Conservation (phyloP, 768 basidiomycete genomes). For the Lentinus tigrinus region DNA sequence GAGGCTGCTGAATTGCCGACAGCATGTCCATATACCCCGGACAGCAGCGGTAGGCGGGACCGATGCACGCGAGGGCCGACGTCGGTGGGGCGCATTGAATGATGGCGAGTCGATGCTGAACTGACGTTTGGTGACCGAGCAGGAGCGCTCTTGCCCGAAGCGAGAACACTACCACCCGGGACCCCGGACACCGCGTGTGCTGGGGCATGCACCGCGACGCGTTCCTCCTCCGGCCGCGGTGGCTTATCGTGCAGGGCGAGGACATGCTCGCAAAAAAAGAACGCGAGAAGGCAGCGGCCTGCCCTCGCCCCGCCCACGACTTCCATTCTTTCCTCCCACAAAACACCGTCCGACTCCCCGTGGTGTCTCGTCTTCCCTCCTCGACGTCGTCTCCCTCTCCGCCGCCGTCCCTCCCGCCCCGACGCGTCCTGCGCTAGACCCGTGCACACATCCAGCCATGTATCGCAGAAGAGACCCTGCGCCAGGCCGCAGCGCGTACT, state of each 20-base stretch:
- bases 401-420: neutral
- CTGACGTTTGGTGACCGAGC: slow-evolving; percentile 15
- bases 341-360: neutral
- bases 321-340: slow-evolving; percentile 11
- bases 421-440: neutral
- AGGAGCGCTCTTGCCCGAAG: neutral
- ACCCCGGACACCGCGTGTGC: slow-evolving; percentile 2
- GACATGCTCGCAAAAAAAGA: slow-evolving; percentile 1
- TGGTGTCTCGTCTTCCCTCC: slow-evolving; percentile 3
- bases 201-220: neutral
- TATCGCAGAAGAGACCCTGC: slow-evolving; percentile 19
- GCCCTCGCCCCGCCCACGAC: slow-evolving; percentile 11
- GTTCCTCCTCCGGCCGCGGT: neutral
- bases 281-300: neutral
- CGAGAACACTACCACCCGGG: neutral
- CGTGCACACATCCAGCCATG: slow-evolving; percentile 7
- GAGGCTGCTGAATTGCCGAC: too few relatives aligned
- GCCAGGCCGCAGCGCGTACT: slow-evolving; percentile 18
- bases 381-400: neutral
- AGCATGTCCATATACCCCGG: too few relatives aligned
- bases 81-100: neutral
- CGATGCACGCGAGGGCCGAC: neutral
- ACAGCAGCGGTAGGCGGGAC: neutral
- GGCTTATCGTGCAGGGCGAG: slow-evolving; percentile 7
- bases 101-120: neutral